A percentile compares a stretch with the other conserved stretches of the same genome.
Conservation (phyloP, 2,329 filamentous ascomycete genomes). For the Sarocladium strictum region DNA sequence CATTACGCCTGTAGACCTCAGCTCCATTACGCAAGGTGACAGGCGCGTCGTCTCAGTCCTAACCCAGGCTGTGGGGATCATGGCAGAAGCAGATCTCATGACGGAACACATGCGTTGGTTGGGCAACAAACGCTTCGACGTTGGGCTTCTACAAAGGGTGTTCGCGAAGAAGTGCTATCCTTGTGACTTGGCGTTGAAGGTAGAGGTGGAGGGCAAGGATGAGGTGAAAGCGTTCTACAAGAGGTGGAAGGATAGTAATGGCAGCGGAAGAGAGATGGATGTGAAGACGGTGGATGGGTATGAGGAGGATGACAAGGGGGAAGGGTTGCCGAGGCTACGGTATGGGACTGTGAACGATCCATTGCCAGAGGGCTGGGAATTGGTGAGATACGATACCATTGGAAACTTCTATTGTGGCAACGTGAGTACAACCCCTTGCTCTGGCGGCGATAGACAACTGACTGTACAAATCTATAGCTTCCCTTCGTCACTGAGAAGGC, state of each 20-base stretch:
- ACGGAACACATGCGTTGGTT: constrained; percentile 94
- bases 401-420: constrained; percentile 95
- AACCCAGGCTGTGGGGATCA: constrained; percentile 81
- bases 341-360: constrained; percentile 77
- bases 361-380: constrained; percentile 71
- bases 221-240: constrained; percentile 69
- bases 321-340: constrained; percentile 63
- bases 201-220: constrained; percentile 71
- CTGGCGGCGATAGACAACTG: background rate
- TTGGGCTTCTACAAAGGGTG: constrained; percentile 73
- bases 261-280: constrained; percentile 2
- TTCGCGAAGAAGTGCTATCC: constrained; percentile 76
- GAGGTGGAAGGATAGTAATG: constrained; percentile 23
- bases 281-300: constrained; percentile 1
- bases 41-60: constrained; percentile 77
- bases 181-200: constrained; percentile 80
- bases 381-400: constrained; percentile 67
- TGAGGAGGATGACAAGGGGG: constrained; percentile 22
- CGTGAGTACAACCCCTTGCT: constrained; percentile 36
- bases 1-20: constrained; percentile 75
- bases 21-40: constrained; percentile 79
- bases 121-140: constrained; percentile 78
- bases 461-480: constrained; percentile 48
- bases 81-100: constrained; percentile 83
- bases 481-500: constrained; percentile 81